Evolutionary conservation across 2,329 filamentous ascomycete genomes (phyloP).

Genomic region (Acarospora socialis): DNA sequence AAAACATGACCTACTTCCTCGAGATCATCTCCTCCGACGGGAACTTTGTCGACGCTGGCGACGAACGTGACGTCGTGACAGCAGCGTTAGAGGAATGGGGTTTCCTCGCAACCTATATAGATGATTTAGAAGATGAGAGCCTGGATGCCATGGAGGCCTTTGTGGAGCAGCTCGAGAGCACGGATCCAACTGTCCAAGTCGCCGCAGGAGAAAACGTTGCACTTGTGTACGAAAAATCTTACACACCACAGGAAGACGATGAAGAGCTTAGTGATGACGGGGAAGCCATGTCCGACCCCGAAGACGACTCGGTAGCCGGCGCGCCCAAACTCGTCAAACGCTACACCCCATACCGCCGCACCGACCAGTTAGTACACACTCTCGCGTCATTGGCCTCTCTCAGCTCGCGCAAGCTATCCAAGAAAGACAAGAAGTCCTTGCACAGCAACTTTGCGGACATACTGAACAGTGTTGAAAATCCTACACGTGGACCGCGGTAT

Average conservation of each 20-base stretch:
- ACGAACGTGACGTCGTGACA: constrained; percentile 55
- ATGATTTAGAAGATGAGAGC: constrained; percentile 57
- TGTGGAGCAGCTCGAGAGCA: constrained; percentile 70
- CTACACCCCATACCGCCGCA: constrained; percentile 53
- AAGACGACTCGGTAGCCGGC: constrained; percentile 23
- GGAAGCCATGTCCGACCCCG: constrained; percentile 19
- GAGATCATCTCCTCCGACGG: constrained; percentile 73
- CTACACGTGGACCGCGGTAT: constrained; percentile 51
- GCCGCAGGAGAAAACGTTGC: constrained; percentile 70
- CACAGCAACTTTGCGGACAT: constrained; percentile 54
- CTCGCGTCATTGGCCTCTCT: constrained; percentile 46
- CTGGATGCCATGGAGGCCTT: constrained; percentile 65
- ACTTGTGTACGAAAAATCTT: constrained; percentile 63
- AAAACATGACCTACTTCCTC: constrained; percentile 60
- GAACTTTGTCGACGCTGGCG: constrained; percentile 52
- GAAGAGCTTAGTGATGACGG: constrained; percentile 28
- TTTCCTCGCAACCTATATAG: constrained; percentile 61
- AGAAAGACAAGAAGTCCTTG: constrained; percentile 52
- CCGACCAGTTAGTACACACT: constrained; percentile 43
- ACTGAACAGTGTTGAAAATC: constrained; percentile 50
- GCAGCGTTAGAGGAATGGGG: constrained; percentile 68
- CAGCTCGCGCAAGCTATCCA: constrained; percentile 48
- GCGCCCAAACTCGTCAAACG: constrained; percentile 41
- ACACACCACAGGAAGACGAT: constrained; percentile 41
- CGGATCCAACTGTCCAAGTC: constrained; percentile 57